These are phyloP conservation scores for Carex scoparia DNA, from an alignment of 176 grass and related monocot genomes.

Conservation along the genomic window DNA sequence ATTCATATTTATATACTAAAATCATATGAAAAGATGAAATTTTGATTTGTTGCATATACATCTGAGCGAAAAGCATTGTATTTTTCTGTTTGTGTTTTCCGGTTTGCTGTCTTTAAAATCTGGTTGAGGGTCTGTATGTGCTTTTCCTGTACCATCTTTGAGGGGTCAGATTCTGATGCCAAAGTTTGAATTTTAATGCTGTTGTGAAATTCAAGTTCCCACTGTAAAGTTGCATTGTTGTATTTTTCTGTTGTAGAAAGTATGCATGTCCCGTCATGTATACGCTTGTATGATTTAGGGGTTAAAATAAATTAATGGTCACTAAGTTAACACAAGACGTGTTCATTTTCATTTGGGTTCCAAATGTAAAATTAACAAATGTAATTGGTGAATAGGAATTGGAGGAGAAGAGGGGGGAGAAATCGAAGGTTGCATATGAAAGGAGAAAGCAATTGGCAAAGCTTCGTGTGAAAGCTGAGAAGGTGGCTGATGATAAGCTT, in stretches of 20 bases:
- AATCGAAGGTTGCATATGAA: slow-evolving; percentile 23
- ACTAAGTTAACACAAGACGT: not conserved
- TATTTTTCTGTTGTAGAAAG: not conserved
- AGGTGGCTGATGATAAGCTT: slow-evolving; percentile 27
- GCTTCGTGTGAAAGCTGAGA: slow-evolving; percentile 25
- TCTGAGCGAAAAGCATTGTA: not conserved
- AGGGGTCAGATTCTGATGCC: not conserved
- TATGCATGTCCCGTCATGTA: not conserved
- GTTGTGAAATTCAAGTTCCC: not conserved
- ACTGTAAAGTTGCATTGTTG: not conserved
- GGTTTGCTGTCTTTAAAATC: not conserved
- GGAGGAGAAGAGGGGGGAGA: slow-evolving; percentile 33
- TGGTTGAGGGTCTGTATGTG: not conserved
- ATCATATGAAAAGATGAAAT: not conserved
- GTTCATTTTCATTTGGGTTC: not conserved
- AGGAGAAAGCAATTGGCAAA: slow-evolving; percentile 31
- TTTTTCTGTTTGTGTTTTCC: not conserved
- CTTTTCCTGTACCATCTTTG: not conserved
- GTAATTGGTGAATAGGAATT: slow-evolving; percentile 11
- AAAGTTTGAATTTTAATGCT: not conserved
- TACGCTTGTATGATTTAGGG: not conserved
- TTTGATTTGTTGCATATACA: not conserved
- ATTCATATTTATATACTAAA: not conserved
- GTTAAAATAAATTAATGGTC: not conserved
- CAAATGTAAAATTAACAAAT: not conserved